Evolutionary conservation across 2,329 filamentous ascomycete species (phyloP), one percentile per base, ranked within the genome.

Genomic region (Aspergillus neotritici): DNA sequence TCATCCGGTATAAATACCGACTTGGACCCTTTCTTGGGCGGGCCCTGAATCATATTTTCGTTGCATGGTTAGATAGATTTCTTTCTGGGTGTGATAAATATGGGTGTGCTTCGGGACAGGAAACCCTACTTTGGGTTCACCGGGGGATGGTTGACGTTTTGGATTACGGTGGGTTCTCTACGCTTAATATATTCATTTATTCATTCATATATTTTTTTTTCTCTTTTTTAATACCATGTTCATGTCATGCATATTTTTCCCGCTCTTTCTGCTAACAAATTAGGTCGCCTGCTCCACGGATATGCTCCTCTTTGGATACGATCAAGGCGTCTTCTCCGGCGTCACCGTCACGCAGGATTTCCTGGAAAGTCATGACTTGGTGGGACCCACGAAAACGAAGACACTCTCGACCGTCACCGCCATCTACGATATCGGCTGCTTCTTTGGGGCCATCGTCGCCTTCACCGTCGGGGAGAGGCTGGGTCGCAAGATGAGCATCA

Each of bases 401-500:
- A 59, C 52, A 44, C 68, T 61, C 49, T 70, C 49, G 56, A 77
- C 75, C 0, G 73, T 79, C 9, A 77, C 75, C 1, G 76, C 77
- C 2, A 74, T 79, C 41, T 80, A 80, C 56, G 75, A 80, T 49
- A 67, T 82, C 28, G 78, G 78, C 7, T 81, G 78, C 55, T 80
- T 82, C 57, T 62, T 80, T 34, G 79, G 79, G 12, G 77, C 70
- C 2, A 52, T 70, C 1, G 66, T 48, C 5, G 51, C 72, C 14
- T 73, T 79, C 41, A 60, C 49, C 2, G 56, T 74, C 14, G 74
- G 74, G 3, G 73, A 77, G 40, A 46, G 42, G 6, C 58, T 76
- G 0, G 74, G 74, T 2, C 60, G 75, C 7, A 73, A 72, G 52
- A 72, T 70, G 36, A 65, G 64, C 8, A 62, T 76, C 25, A 49